Percentiles rank a stretch among this genome's conserved stretches.
phyloP scores from a whole-genome alignment of 768 basidiomycete species.

The Boletus rufocinnamomeus region DNA sequence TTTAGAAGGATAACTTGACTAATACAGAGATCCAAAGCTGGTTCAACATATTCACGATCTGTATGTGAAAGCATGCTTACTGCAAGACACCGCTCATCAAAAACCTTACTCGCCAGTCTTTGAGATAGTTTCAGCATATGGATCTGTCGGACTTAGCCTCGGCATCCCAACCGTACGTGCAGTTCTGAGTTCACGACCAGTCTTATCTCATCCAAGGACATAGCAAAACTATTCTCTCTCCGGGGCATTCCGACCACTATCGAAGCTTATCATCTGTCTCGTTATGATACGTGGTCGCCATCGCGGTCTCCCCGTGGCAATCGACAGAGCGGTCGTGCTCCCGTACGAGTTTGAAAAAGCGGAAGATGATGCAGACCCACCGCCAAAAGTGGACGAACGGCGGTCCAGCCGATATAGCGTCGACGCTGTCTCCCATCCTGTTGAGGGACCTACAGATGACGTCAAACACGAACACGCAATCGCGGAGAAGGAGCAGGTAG shows the following conservation, averaged over 20 bases:
- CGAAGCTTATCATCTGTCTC: conserved; percentile 81
- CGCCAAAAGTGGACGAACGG: conserved; percentile 12
- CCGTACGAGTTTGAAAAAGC: conserved; percentile 59
- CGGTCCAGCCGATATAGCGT: conserved; percentile 8
- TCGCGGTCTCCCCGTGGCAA: conserved; percentile 83
- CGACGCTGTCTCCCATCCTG: background rate
- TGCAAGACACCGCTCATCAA: background rate
- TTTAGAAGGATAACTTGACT: conserved; percentile 59
- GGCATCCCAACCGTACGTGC: conserved; percentile 75
- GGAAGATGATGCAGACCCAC: conserved; percentile 17
- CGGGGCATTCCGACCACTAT: conserved; percentile 75
- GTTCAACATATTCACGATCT: conserved; percentile 84
- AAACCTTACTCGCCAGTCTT: conserved; percentile 54
- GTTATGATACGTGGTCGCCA: conserved; percentile 97
- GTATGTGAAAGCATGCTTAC: conserved; percentile 43
- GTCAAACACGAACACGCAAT: background rate
- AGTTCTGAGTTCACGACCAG: background rate
- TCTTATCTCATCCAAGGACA: conserved; percentile 1
- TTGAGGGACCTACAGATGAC: background rate
- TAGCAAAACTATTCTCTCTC: conserved; percentile 82
- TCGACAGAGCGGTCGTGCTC: conserved; percentile 84
- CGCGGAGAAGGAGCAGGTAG: background rate
- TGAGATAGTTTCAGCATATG: conserved; percentile 86
- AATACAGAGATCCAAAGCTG: conserved; percentile 55
- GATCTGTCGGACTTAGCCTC: conserved; percentile 85